Evolutionary conservation across 73 alveolate genomes (phyloP).

Genomic region (Breviolum minutum): DNA sequence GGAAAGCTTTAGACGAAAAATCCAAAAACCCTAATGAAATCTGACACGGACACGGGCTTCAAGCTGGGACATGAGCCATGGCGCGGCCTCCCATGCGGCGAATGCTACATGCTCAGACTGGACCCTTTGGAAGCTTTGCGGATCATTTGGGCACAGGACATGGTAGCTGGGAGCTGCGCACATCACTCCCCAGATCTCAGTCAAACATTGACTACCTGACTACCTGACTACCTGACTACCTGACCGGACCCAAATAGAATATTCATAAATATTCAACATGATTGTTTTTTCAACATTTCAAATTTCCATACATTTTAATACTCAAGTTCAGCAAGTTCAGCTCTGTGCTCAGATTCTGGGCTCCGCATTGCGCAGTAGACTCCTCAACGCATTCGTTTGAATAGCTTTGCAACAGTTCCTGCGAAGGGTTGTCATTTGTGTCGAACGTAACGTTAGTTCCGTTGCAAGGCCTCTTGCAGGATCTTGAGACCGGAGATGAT

Average conservation of each 20-base stretch:
- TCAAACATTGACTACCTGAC: no score
- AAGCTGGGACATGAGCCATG: slow-evolving; percentile 22
- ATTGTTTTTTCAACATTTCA: no score
- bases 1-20: no score
- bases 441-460: not conserved
- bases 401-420: no score
- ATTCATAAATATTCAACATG: no score
- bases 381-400: not conserved
- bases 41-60: not conserved
- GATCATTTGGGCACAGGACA: no score
- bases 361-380: slow-evolving; percentile 23
- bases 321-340: not conserved
- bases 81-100: not conserved
- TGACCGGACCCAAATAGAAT: no score
- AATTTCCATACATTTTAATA: not conserved
- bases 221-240: no score
- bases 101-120: not conserved
- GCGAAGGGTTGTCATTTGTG: not conserved
- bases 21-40: not conserved
- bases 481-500: slow-evolving; percentile 35
- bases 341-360: slow-evolving; percentile 6
- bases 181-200: no score
- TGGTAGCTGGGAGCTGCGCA: no score
- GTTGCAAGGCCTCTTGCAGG: slow-evolving; percentile 31
- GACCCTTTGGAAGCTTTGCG: not conserved